These are phyloP conservation scores for Teunomyces atbi DNA, from an alignment of 805 yeast species.

Conservation along the genomic window DNA sequence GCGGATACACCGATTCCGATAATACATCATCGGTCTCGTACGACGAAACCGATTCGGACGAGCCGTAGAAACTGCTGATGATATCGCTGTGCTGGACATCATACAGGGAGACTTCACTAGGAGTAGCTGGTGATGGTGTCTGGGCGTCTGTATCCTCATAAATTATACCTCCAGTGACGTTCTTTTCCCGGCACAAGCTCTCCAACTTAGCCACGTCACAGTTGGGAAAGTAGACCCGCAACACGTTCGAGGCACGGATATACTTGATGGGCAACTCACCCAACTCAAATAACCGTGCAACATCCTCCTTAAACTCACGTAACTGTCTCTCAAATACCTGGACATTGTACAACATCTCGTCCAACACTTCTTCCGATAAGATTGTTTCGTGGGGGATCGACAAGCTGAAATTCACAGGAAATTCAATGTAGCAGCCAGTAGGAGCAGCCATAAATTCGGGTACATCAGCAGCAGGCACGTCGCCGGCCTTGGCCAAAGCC, in stretches of 20 bases:
- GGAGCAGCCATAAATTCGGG: constrained; percentile 8
- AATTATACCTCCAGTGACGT: constrained; percentile 57
- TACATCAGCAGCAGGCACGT: constrained; percentile 12
- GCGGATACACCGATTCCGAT: constrained; percentile 16
- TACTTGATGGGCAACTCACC: constrained; percentile 66
- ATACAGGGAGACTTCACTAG: background rate
- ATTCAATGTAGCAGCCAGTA: constrained; percentile 34
- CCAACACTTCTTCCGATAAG: constrained; percentile 29
- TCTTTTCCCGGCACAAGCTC: constrained; percentile 54
- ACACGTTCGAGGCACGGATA: constrained; percentile 32
- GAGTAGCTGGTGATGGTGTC: background rate
- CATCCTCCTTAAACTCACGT: constrained; percentile 42
- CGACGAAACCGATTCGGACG: constrained; percentile 14
- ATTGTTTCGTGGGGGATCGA: constrained; percentile 33
- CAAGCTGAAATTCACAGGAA: constrained; percentile 27
- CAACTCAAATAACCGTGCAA: constrained; percentile 48
- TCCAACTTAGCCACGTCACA: constrained; percentile 61
- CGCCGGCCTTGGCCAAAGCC: constrained; percentile 14
- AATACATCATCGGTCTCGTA: constrained; percentile 17
- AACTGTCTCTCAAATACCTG: constrained; percentile 41
- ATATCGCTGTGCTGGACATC: constrained; percentile 18
- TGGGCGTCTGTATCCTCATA: constrained; percentile 26
- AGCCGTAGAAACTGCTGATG: constrained; percentile 18
- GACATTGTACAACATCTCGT: constrained; percentile 63
- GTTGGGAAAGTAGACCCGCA: constrained; percentile 70